Conservation (phyloP, 257 asterid genomes). For the Knoxia roxburghii region DNA sequence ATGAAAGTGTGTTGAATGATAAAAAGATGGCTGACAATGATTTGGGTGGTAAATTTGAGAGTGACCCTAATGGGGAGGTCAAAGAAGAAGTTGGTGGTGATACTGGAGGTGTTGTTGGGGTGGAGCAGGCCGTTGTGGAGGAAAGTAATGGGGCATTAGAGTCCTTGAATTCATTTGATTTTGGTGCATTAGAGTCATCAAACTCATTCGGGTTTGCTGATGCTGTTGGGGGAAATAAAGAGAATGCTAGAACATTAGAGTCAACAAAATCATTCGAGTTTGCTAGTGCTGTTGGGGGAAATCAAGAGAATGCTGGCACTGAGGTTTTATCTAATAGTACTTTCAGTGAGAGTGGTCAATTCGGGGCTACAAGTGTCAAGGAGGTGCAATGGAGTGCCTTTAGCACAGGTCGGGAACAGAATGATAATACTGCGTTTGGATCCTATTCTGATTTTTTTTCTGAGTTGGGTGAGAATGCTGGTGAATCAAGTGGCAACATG, state of each 20-base stretch:
- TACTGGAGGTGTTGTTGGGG: constrained; percentile 3
- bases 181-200: constrained; percentile 16
- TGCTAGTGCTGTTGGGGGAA: constrained; percentile 26
- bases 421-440: constrained; percentile 60
- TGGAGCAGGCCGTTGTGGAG: constrained; percentile 27
- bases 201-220: background rate
- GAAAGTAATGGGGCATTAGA: constrained; percentile 21
- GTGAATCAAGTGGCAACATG: constrained; percentile 37
- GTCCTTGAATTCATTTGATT: constrained; percentile 36
- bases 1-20: constrained; percentile 26
- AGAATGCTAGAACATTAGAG: background rate
- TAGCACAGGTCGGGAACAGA: constrained; percentile 35
- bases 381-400: constrained; percentile 92
- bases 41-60: constrained; percentile 13
- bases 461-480: constrained; percentile 48
- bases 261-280: constrained; percentile 38
- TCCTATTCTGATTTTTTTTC: constrained; percentile 78
- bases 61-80: constrained; percentile 22
- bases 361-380: constrained; percentile 58
- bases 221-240: too few relatives aligned
- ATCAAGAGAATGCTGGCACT: constrained; percentile 30
- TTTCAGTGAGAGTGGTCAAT: constrained; percentile 28
- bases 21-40: constrained; percentile 22
- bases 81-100: constrained; percentile 16
- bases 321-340: constrained; percentile 29